Evolutionary conservation across 2,329 filamentous ascomycete species (phyloP), one percentile per base, ranked within the genome.

Genomic region (Lojkania enalia): DNA sequence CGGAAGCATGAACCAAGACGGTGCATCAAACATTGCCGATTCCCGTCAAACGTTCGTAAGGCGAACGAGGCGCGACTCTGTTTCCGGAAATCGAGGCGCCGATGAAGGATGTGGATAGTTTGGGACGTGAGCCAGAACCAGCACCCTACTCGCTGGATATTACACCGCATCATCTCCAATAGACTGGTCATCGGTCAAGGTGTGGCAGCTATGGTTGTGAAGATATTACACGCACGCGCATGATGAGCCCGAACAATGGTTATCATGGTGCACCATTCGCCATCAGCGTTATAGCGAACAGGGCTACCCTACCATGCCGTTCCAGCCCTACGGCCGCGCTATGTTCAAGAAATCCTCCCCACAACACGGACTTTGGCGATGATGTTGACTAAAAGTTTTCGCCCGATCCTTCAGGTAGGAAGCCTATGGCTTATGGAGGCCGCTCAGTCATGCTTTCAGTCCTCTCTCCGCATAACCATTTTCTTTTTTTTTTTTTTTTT

Each of bases 111-210:
- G 15, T 5, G 12, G n/a, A 5, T 15, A 35, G 21, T 11, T 13
- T 9, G n/a, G 19, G 9, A 19, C 35, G 18, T 21, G 39, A 27
- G 18, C 18, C 32, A 31, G 44, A 35, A 35, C 39, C 42, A 29
- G 30, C 35, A 33, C 29, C 42, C 44, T 43, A 44, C 37, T 38
- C 20, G 44, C 45, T 48, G 44, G 42, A 35, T 42, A 45, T 54
- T 46, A 47, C 47, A 50, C 51, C 43, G 49, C 46, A 42, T 40
- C 37, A 15, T 39, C 18, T 25, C 46, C 46, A 46, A 37, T 37
- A 45, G 4, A 49, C 14, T 32, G 46, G 46, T 39, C 33, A 42
- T 23, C 42, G 37, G 46, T 38, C 42, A 30, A 35, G 4, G 14
- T 15, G 7, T 12, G 30, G 30, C 30, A 33, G 6, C 30, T 12